Base-by-base conservation (phyloP, 768 basidiomycete species). In the Sarcodon aspratus region DNA sequence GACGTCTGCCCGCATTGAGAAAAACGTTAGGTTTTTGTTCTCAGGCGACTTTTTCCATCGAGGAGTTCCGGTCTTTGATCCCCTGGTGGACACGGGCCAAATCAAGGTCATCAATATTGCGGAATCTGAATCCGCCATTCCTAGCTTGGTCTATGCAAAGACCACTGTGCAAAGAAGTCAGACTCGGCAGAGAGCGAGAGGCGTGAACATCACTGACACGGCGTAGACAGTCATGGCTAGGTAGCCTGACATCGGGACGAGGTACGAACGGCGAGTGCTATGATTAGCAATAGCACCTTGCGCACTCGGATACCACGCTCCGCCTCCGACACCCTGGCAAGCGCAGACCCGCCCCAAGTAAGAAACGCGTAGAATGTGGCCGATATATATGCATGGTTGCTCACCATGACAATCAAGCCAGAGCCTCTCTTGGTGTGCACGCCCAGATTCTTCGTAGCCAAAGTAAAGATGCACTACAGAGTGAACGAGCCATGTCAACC, bases 281-380 rank as follows among this genome's bases (percentile, higher is more conserved):
- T 57, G 58, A 57, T 80, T 76, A 5, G 76, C 79, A 40, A 82
- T 62, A 12, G 68, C 66, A 13, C 70, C 80, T 54, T 82, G 79
- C 6, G 78, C 78, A 9, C 77, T 67, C 2, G 80, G 79, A 60
- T 75, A 82, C 80, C 78, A 81, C n/a, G 79, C 80, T 33, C 79
- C 80, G 43, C 78, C 78, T 48, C 76, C 78, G 42, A 80, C 78
- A 46, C 78, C 74, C 72, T 73, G 18, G 31, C 35, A 46, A n/a
- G 36, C 4, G 47, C 31, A 48, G 12, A 36, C 45, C n/a, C 50
- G n/a, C 21, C 47, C 12, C 18, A n/a, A 8, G n/a, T n/a, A 38
- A 37, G 12, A 17, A 32, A 7, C 13, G 38, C 32, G 35, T 18
- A 46, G 54, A 46, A 37, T 31, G 31, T 6, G 9, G 36, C 33